Evolutionary conservation across 2,329 filamentous ascomycete genomes (phyloP).

Genomic region (Colletotrichum eremochloae): DNA sequence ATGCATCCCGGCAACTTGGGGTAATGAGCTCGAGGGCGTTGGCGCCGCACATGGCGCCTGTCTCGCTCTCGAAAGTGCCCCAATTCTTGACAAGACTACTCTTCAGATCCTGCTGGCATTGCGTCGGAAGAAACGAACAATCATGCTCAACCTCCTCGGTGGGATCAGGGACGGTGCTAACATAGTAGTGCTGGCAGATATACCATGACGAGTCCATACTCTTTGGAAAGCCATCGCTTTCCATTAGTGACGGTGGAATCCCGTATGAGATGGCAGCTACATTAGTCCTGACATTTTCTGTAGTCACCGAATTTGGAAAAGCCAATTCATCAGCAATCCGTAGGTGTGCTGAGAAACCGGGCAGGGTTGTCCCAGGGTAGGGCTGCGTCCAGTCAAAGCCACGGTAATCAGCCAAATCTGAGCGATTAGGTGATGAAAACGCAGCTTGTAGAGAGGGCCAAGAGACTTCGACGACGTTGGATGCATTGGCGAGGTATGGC

Average conservation of each 20-base stretch:
- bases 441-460: neutral
- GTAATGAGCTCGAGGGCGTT: neutral
- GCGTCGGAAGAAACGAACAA: neutral
- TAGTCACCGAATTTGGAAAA: neutral
- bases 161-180: neutral
- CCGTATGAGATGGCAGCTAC: neutral
- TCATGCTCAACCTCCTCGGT: neutral
- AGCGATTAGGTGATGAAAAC: neutral
- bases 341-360: neutral
- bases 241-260: neutral
- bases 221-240: neutral
- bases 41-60: neutral
- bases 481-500: neutral
- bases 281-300: neutral
- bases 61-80: neutral
- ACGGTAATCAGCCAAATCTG: neutral
- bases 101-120: slow-evolving; percentile 2
- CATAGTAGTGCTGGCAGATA: slow-evolving; percentile 9
- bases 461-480: neutral
- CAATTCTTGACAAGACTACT: neutral
- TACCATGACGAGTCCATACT: neutral
- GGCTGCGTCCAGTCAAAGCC: slow-evolving; percentile 1
- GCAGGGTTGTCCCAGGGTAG: neutral
- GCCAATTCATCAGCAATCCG: neutral
- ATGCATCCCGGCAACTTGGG: neutral